Evolutionary conservation across 352 stramenopile species (phyloP), one percentile per base, ranked within the genome.

Genomic region (Phytopythium montanum): DNA sequence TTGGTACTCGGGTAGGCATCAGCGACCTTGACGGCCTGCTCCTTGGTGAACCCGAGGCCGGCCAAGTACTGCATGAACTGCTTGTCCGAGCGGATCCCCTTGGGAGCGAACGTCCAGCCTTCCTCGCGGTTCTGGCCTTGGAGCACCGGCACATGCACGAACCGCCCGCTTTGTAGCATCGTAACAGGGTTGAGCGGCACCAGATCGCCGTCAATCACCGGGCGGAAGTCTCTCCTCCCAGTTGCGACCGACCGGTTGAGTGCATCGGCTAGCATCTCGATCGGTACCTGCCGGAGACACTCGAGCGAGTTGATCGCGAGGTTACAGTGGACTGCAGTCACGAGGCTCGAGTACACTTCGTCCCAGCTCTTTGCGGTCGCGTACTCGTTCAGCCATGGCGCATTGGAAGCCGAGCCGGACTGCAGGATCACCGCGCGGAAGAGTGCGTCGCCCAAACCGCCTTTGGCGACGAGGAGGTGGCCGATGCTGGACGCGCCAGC

Each of bases 401-500:
- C 64, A 14, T 56, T 56, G n/a, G 50, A 56, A 0, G 66, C 59
- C 1, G 66, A 63, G 10, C 67, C 67, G 0, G 67, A 74, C 54
- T 74, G 21, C 67, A 74, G 62, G 16, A 74, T 50, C 6, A 63
- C 67, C 18, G 51, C 54, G 23, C 63, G 63, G 46, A 71, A 74
- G 1, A 74, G 63, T 0, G 60, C 56, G 33, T 74, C 67, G 45
- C 66, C 56, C 12, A 63, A 63, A 7, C 67, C 67, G 18, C 63
- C 67, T 49, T 69, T 69, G 5, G 67, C 67, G 39, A 74, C 52
- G 2, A 74, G 42, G 56, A 71, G 67, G 26, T 71, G 63, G 13
- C 59, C 63, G 25, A 74, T 60, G 66, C 60, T 76, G 41, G 28
- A 73, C 28, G 70, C 78, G 16, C 89, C 90, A 1, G 87, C 87